Base-by-base conservation (phyloP, 441 rosid genomes). In the Melastoma candidum region DNA sequence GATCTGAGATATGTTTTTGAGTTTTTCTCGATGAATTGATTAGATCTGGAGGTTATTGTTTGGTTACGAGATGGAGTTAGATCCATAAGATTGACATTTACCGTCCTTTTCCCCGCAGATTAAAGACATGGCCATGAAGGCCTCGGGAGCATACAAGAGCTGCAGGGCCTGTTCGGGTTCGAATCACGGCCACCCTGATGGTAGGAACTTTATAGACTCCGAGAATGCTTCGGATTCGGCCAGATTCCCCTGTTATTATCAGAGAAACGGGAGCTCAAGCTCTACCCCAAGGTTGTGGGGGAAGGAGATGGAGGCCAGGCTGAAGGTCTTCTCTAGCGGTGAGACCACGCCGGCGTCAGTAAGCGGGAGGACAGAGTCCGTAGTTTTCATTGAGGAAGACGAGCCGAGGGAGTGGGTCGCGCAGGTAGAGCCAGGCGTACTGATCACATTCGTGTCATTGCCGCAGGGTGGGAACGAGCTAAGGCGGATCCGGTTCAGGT, bases 351-450 rank as follows among this genome's bases (percentile, higher is more conserved):
- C 95, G 3, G 76, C 79, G 3, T 89, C 97, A 0, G 63, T 69
- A 22, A 89, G 97, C 9, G 95, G 95, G 11, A 66, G 93, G 52
- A 74, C 86, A 2, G 97, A 78, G 57, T 78, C 93, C 3, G 82
- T 77, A 12, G 82, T 71, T 63, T 77, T 85, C 55, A 75, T 69
- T 74, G 95, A 82, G 75, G 96, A 88, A 59, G 93, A 82, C 65
- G 95, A 83, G 62, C 81, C 93, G 29, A 89, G 85, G 68, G 95
- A 89, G 63, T 89, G 97, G 97, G 87, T 89, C 57, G 97, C 97
- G 12, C 95, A 85, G 68, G 93, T 89, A 68, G 97, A 89, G 71
- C 97, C 97, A 12, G 97, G 97, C 49, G 93, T 89, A 32, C 89
- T 85, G 61, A 89, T 89, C 64, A 84, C 88, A 8, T 89, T 89